Evolutionary conservation across 495 filamentous ascomycete genomes (phyloP).

Genomic region (Terfezia boudieri): DNA sequence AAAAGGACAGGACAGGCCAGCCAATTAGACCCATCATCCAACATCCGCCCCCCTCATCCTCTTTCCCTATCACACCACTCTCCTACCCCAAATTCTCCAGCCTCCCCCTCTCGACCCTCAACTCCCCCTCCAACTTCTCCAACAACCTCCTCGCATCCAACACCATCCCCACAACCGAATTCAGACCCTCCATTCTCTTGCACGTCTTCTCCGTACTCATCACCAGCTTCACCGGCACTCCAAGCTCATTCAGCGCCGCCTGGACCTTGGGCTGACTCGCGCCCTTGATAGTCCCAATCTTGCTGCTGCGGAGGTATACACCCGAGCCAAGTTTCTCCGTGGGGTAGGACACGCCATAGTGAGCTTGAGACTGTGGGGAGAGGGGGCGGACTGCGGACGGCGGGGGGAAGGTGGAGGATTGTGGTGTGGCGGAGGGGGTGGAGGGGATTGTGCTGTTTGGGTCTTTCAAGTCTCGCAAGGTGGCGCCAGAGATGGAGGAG

Average conservation of each 20-base stretch:
- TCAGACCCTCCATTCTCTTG: slow-evolving; percentile 58
- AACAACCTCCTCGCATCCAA: slow-evolving; percentile 62
- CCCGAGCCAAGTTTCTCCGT: slow-evolving; percentile 45
- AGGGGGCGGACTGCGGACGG: slow-evolving; percentile 34
- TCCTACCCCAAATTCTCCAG: slow-evolving; percentile 1
- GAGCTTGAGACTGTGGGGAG: slow-evolving; percentile 45
- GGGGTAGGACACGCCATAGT: slow-evolving; percentile 66
- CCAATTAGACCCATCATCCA: not conserved
- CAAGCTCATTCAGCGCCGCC: slow-evolving; percentile 47
- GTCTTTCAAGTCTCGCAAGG: not conserved
- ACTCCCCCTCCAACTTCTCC: slow-evolving; percentile 73
- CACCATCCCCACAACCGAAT: slow-evolving; percentile 46
- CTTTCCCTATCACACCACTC: not conserved
- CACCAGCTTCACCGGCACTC: slow-evolving; percentile 49
- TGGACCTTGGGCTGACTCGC: slow-evolving; percentile 15
- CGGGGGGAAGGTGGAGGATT: not conserved
- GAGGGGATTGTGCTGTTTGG: not conserved
- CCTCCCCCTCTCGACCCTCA: slow-evolving; percentile 42
- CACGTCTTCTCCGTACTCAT: slow-evolving; percentile 73
- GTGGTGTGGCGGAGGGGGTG: not conserved
- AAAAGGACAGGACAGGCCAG: not conserved
- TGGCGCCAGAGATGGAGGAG: not conserved
- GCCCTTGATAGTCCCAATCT: slow-evolving; percentile 14
- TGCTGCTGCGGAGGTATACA: slow-evolving; percentile 16
- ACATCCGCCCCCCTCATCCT: not conserved